Evolutionary conservation across 371 early-diverging fungal genomes (phyloP), one percentile per base, ranked within the genome.

Genomic region (Rhizopus stolonifer): DNA sequence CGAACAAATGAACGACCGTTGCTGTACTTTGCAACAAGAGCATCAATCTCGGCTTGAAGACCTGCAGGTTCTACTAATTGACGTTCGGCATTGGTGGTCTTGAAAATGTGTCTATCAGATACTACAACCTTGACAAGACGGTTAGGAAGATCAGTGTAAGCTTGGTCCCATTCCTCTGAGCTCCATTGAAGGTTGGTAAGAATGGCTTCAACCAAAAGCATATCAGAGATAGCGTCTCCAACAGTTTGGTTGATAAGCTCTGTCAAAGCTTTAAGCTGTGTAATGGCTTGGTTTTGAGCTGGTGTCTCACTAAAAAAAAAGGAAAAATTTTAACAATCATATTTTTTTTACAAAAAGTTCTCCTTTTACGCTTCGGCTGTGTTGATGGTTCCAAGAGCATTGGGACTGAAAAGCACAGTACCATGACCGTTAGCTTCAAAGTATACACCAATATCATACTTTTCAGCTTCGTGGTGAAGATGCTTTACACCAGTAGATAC

Each of bases 381-480:
- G 52, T 83, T 81, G 78, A 97, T 89, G 14, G 87, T 82, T 47
- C 86, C 78, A 40, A 89, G 76, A 11, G 95, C 93, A 18, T 69
- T 74, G 45, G 86, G 75, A 69, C 93, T 95, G 78, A 99, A 99
- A 51, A 94, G 84, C 25, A 99, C 92, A 18, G 99, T 98, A 44
- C 99, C 99, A 70, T 99, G 99, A 49, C 99, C 99, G 60, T 99
- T 99, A 34, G 99, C 99, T 74, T 99, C 99, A 88, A 99, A 99
- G 82, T 99, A 99, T 38, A 99, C 95, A 63, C 99, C 99, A 57
- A 99, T 88, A 72, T 95, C 97, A 74, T 91, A 99, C 58, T 92
- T 87, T 65, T 91, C 86, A 38, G 99, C 99, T 68, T 94, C 95
- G 68, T 94, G 96, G 60, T 99, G 98, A 69, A 99, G 84, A 77